Conservation (phyloP, 1,284 basidiomycete species). For the Pseudomicrostroma phylloplanum region DNA sequence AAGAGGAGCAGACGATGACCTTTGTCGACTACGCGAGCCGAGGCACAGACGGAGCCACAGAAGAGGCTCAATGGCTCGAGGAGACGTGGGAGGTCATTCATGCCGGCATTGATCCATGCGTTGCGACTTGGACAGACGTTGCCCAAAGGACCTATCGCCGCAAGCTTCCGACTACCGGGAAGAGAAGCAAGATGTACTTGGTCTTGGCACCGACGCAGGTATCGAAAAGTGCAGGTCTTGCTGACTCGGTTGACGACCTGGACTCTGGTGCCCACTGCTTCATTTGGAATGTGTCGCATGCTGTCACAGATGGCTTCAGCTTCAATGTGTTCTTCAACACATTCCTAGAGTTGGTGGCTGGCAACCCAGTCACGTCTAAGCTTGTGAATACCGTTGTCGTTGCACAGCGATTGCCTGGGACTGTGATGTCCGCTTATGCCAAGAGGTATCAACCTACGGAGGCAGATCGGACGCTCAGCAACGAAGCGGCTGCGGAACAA, state of each 20-base stretch:
- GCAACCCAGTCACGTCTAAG: background rate
- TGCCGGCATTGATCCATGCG: background rate
- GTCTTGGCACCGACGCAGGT: conserved; percentile 14
- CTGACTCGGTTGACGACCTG: background rate
- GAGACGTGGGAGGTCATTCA: conserved; percentile 18
- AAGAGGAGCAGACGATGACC: conserved; percentile 13
- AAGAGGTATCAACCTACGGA: conserved; percentile 16
- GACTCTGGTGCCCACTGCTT: conserved; percentile 2
- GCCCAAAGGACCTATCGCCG: conserved; percentile 17
- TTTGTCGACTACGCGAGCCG: conserved; percentile 3
- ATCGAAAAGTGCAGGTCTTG: background rate
- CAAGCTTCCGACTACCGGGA: conserved; percentile 17
- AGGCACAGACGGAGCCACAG: background rate
- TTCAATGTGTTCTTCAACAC: conserved; percentile 17
- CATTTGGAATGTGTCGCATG: conserved; percentile 26
- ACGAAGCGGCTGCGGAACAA: conserved; percentile 10
- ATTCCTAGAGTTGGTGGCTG: conserved; percentile 19
- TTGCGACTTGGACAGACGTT: conserved; percentile 7
- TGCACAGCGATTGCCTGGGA: conserved; percentile 16
- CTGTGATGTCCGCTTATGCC: conserved; percentile 15
- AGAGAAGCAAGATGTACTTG: conserved; percentile 24
- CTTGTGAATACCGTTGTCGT: background rate
- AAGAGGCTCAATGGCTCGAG: conserved; percentile 16
- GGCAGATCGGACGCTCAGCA: conserved; percentile 4
- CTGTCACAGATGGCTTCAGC: conserved; percentile 24